These are phyloP conservation scores for Wickerhamomyces rabaulensis DNA, from an alignment of 805 yeast genomes.

Conservation along the genomic window DNA sequence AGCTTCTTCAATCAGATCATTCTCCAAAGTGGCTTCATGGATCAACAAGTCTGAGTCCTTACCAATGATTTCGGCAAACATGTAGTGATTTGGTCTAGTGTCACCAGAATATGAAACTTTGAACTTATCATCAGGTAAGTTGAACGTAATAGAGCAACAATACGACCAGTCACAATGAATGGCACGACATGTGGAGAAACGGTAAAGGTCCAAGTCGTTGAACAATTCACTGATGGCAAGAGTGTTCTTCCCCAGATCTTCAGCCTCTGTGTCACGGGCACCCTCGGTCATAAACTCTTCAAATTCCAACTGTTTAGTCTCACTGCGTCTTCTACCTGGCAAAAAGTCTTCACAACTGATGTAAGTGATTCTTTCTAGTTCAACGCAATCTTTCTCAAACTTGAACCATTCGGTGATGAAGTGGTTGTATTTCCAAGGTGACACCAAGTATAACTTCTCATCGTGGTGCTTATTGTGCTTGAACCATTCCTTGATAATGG, in stretches of 20 bases:
- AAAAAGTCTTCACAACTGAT: constrained; percentile 59
- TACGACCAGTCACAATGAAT: constrained; percentile 83
- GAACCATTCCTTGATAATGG: constrained; percentile 66
- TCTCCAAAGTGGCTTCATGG: constrained; percentile 92
- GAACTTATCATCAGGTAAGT: constrained; percentile 34
- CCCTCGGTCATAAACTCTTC: constrained; percentile 11
- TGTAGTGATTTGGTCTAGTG: constrained; percentile 68
- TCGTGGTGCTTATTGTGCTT: constrained; percentile 33
- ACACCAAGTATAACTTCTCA: constrained; percentile 48
- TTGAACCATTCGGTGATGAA: constrained; percentile 68
- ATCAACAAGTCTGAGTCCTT: constrained; percentile 63
- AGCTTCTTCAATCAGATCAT: constrained; percentile 74
- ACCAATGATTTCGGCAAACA: constrained; percentile 62
- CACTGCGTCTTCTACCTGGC: constrained; percentile 29
- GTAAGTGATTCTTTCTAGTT: constrained; percentile 40
- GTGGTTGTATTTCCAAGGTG: constrained; percentile 69
- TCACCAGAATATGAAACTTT: constrained; percentile 91
- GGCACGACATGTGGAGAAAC: constrained; percentile 65
- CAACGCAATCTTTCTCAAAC: constrained; percentile 35
- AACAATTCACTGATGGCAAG: constrained; percentile 31
- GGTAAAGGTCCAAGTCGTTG: constrained; percentile 36
- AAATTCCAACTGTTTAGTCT: constrained; percentile 26
- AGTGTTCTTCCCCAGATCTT: constrained; percentile 17
- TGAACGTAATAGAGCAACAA: constrained; percentile 51
- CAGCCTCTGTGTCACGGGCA: background rate